phyloP scores from a whole-genome alignment of 1,284 basidiomycete genomes.

The Entoloma clypeatum region DNA sequence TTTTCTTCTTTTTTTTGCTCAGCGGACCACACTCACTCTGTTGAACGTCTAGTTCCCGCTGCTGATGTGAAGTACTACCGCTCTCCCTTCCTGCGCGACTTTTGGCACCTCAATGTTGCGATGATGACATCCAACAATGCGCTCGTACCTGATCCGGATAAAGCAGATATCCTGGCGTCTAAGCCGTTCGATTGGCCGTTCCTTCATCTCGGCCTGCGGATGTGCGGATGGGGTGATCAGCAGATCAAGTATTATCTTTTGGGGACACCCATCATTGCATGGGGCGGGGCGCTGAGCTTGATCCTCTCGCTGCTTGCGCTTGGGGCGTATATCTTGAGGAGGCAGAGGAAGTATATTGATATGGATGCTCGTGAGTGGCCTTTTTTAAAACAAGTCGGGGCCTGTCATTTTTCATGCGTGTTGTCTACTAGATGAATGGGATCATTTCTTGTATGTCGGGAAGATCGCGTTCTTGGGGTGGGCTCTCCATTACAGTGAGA shows the following conservation, averaged over 20 bases:
- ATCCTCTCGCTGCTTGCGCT: constrained; percentile 52
- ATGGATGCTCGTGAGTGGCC: constrained; percentile 73
- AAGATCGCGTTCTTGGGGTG: constrained; percentile 93
- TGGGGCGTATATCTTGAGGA: constrained; percentile 74
- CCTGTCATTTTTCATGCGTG: constrained; percentile 13
- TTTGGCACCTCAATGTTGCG: constrained; percentile 97
- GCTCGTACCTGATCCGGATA: constrained; percentile 94
- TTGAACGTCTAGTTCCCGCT: constrained; percentile 59
- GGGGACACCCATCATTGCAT: constrained; percentile 93
- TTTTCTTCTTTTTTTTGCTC: constrained; percentile 6
- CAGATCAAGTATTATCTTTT: constrained; percentile 93
- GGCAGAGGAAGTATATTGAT: constrained; percentile 87
- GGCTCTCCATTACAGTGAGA: constrained; percentile 85
- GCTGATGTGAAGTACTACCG: constrained; percentile 82
- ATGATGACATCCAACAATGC: constrained; percentile 99
- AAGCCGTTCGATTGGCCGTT: constrained; percentile 93
- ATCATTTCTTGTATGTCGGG: constrained; percentile 90
- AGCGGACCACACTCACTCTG: background rate
- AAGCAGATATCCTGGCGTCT: constrained; percentile 95
- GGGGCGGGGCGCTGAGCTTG: constrained; percentile 74
- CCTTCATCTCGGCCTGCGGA: constrained; percentile 83
- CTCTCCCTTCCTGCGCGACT: constrained; percentile 94
- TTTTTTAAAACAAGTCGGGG: background rate
- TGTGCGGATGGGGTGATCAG: constrained; percentile 94
- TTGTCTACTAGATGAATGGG: constrained; percentile 69